Evolutionary conservation across 2,329 filamentous ascomycete genomes (phyloP), one percentile per base, ranked within the genome.

Genomic region (Penicillium frequentans): DNA sequence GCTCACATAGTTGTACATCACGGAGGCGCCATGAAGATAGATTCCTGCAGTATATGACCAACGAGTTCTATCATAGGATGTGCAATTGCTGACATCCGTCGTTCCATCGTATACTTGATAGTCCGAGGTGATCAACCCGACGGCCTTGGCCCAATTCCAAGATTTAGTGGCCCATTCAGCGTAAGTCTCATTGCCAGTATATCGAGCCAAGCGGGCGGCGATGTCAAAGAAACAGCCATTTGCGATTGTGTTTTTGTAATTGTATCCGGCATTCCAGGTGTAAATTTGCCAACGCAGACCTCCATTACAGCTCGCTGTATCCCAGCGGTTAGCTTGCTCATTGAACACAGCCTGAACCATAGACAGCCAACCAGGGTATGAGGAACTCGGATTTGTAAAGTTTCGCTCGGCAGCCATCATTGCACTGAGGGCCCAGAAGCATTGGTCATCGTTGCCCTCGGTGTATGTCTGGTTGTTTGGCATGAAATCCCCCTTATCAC

Each of bases 261-360:
- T 70, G 61, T 77, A 83, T 14, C 81, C 81, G 44, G 72, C 74
- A 64, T 81, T 82, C 72, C 81, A 81, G 7, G 75, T 71, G 65
- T 78, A 93, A 56, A 95, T 89, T 75, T 95, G 90, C 91, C 91
- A 96, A 59, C 88, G 83, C 61, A 96, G 76, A 10, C 91, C 91
- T 47, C 91, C 91, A 46, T 76, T 79, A 73, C 91, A 95, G 2
- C 77, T 79, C 1, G 75, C 68, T 13, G 73, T 76, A 63, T 93
- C 86, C 87, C 90, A 93, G 24, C 90, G 83, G 14, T 73, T 74
- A 2, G 84, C 84, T 70, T 90, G 90, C 56, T 88, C 85, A 76
- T 93, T 91, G 74, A 92, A 95, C 6, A 91, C 88, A 11, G 86
- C 87, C 71, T 91, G 87, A 1, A 83, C 86, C 37, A 93, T 80